Evolutionary conservation across 305 asterid genomes (phyloP), one percentile per base, ranked within the genome.

Genomic region (Euphrasia arctica): DNA sequence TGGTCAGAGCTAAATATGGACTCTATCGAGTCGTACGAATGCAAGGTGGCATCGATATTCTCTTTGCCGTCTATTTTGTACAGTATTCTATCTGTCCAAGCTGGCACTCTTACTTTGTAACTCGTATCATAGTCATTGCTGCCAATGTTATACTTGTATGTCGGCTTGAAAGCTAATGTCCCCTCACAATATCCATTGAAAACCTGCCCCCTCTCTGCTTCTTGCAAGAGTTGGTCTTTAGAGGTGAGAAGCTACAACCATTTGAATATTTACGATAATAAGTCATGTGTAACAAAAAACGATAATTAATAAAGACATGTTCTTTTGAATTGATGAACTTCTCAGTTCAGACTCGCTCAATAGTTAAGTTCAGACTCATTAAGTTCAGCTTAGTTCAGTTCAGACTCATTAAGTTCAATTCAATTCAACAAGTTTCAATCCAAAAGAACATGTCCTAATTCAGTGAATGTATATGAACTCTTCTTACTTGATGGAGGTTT

Each of bases 11-110:
- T 78, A 54, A 66, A 45, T 28, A 82, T 76, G 42, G 50, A 74
- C 41, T 87, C 85, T 1, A 87, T 67, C 4, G 88, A 76, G 63
- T 85, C 85, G 60, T 87, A 87, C n/a, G 82, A 76, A 61, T 81
- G 90, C 22, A 87, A 74, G 15, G 74, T 73, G 49, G 85, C 82
- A 61, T 72, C 50, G 9, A 87, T 25, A 25, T 25, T 75, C 51
- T 69, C 69, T 58, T 75, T 64, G 60, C 75, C 83, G 41, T 77
- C 83, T 14, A 83, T 66, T 76, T 85, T 87, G 75, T 78, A 85
- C 67, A 87, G 68, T 68, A 87, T 83, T 54, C 95, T 64, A 70
- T 87, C 95, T 42, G 92, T 87, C 92, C 95, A 87, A 0, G 95
- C 83, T 34, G 95, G 95, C 14, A 79, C 92, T 70, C 92, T 70